A percentile compares a stretch with the other conserved stretches of the same genome.
These are phyloP conservation scores for Zygoascus ofunaensis DNA, from an alignment of 805 yeast species.

Conservation along the genomic window DNA sequence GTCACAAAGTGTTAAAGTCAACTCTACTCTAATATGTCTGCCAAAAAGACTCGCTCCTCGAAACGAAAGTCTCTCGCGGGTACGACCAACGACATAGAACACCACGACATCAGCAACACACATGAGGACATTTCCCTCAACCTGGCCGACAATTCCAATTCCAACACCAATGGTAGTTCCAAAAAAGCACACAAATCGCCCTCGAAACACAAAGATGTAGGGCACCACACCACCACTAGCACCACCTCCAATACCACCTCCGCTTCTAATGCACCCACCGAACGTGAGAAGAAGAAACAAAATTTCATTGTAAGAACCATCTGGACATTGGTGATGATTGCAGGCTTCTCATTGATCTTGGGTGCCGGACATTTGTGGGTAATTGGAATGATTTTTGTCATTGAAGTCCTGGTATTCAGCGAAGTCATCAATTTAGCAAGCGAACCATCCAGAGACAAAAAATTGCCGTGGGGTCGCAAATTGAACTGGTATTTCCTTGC, in stretches of 20 bases:
- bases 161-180: too few relatives aligned
- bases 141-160: too few relatives aligned
- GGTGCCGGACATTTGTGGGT: constrained; percentile 82
- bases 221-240: too few relatives aligned
- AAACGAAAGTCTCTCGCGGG: not conserved
- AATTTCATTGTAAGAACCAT: constrained; percentile 79
- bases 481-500: constrained; percentile 87
- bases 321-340: constrained; percentile 91
- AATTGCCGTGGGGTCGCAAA: constrained; percentile 72
- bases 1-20: too few relatives aligned
- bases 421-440: constrained; percentile 84
- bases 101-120: not conserved
- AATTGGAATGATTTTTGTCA: constrained; percentile 56
- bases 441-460: constrained; percentile 74
- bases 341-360: constrained; percentile 56
- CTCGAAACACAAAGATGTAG: not conserved
- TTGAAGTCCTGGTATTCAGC: constrained; percentile 78
- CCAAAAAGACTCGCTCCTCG: constrained; percentile 1
- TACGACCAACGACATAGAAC: not conserved
- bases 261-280: not conserved
- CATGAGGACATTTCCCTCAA: too few relatives aligned
- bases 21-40: constrained; percentile 4
- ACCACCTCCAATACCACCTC: not conserved
- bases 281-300: constrained; percentile 59
- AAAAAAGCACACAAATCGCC: not conserved